Percentiles rank a stretch among this genome's conserved stretches.
phyloP scores from a whole-genome alignment of 495 filamentous ascomycete genomes.

The Immersiella caudata region DNA sequence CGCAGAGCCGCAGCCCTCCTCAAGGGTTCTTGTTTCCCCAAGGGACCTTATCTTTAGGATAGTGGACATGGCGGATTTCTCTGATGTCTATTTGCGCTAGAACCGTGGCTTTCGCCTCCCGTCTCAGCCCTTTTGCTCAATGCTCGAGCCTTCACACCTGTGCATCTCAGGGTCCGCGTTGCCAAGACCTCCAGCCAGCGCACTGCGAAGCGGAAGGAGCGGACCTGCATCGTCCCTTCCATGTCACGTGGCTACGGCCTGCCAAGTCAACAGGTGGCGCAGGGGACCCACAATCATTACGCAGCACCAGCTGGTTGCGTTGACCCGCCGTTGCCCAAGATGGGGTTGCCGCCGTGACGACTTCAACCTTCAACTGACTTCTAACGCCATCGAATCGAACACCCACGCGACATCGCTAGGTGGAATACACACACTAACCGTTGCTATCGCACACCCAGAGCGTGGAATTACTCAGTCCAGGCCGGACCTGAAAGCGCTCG shows the following conservation, averaged over 20 bases:
- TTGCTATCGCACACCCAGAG: neutral
- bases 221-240: neutral
- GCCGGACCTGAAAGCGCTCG: neutral
- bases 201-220: neutral
- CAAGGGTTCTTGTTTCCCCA: no score
- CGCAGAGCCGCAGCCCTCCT: no score
- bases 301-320: neutral
- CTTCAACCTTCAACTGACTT: neutral
- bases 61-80: no score
- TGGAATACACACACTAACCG: neutral
- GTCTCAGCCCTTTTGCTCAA: no score
- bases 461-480: neutral
- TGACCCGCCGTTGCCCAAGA: conserved; percentile 1
- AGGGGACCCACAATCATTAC: conserved; percentile 2
- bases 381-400: neutral
- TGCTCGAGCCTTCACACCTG: no score
- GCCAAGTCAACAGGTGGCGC: conserved; percentile 5
- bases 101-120: no score
- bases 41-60: no score
- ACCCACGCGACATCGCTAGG: neutral
- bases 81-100: no score
- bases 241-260: neutral
- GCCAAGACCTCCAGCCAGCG: neutral
- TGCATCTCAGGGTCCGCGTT: no score
- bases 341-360: neutral